Base-by-base conservation (phyloP, 768 basidiomycete genomes). In the Grammothele lineata region DNA sequence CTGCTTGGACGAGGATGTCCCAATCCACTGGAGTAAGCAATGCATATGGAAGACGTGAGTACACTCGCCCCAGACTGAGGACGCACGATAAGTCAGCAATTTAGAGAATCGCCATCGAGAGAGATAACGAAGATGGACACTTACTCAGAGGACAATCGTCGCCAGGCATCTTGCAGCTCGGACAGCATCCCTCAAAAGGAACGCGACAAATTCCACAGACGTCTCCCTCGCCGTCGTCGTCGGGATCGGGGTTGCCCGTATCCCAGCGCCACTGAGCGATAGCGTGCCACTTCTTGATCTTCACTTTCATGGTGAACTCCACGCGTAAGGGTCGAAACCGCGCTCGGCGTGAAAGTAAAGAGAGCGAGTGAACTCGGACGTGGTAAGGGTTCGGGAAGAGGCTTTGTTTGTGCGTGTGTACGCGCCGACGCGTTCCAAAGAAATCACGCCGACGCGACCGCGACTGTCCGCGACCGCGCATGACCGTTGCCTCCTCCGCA, bases 31-130 rank as follows among this genome's bases (percentile, higher is more conserved):
- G 54, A 95, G 75, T 11, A 99, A 70, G 67, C 95, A 98, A 64
- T 99, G 95, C 91, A 97, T 93, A 63, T 99, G 96, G 61, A 98
- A 99, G 47, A 96, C 83, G 63, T 98, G 96, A 5, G 83, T 91
- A 62, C 95, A 99, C 68, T 96, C 85, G 26, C 96, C 96, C 91
- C 93, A 98, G 44, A 98, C 95, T 98, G 54, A 18, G 42, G 10
- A 40, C 19, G 18, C 27, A 39, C 7, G 24, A 18, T 25, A 9
- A 15, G 37, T 52, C 21, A 50, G 24, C 18, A 3, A 23, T 12
- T 21, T n/a, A n/a, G n/a, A n/a, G n/a, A n/a, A 7, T 12, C 14
- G 46, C 15, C 21, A 37, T 11, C 4, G 17, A 34, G 7, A 23
- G n/a, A n/a, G n/a, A n/a, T n/a, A n/a, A n/a, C n/a, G n/a, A 25